Evolutionary conservation across 371 early-diverging fungal species (phyloP).

Genomic region (Mucor mucedo): DNA sequence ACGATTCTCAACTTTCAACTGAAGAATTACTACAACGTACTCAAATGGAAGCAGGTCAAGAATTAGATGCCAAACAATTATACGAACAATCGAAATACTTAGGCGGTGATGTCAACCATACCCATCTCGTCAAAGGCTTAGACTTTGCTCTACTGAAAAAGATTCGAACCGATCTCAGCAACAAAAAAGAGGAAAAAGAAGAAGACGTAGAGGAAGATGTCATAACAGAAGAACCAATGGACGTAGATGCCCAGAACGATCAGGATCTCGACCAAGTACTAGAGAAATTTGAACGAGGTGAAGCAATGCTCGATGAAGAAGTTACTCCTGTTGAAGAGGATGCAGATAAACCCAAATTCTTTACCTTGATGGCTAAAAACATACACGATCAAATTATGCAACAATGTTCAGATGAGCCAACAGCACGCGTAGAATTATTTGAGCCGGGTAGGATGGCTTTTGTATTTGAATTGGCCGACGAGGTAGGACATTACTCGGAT

Average conservation of each 20-base stretch:
- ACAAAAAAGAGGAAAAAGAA: constrained; percentile 19
- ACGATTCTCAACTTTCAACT: constrained; percentile 25
- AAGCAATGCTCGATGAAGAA: constrained; percentile 11
- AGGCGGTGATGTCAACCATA: constrained; percentile 86
- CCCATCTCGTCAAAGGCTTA: constrained; percentile 92
- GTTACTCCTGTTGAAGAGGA: not conserved
- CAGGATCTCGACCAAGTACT: constrained; percentile 29
- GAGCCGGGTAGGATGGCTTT: constrained; percentile 82
- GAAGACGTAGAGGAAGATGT: constrained; percentile 7
- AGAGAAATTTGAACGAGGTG: constrained; percentile 20
- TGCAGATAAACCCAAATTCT: constrained; percentile 25
- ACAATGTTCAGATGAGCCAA: constrained; percentile 19
- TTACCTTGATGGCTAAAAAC: constrained; percentile 41
- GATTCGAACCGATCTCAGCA: constrained; percentile 52
- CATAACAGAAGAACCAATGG: not conserved
- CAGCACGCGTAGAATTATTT: constrained; percentile 70
- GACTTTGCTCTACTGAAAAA: constrained; percentile 82
- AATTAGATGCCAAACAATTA: constrained; percentile 53
- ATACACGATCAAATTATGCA: constrained; percentile 44
- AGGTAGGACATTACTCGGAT: constrained; percentile 56
- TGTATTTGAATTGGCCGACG: constrained; percentile 70
- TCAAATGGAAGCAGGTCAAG: constrained; percentile 34
- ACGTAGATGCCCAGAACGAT: constrained; percentile 17
- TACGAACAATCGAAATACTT: constrained; percentile 88
- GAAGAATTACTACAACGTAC: constrained; percentile 37